Evolutionary conservation across 2,329 filamentous ascomycete genomes (phyloP).

Genomic region (Eurotiales sp.): DNA sequence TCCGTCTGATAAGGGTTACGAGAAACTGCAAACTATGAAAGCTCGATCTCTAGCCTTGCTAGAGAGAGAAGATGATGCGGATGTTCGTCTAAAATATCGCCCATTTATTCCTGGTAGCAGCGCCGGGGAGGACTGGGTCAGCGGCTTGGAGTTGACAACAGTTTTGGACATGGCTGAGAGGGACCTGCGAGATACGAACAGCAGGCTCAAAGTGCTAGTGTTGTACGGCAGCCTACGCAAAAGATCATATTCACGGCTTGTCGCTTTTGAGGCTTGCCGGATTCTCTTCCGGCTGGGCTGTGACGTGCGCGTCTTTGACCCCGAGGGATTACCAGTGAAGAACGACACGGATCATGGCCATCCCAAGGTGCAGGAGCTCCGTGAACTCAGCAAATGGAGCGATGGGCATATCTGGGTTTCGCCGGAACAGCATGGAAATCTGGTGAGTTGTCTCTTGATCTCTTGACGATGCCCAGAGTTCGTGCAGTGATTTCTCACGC

Average conservation of each 20-base stretch:
- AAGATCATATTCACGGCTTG: slow-evolving; percentile 58
- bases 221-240: slow-evolving; percentile 56
- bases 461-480: background rate
- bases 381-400: slow-evolving; percentile 59
- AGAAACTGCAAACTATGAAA: too few relatives aligned
- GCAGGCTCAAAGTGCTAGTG: slow-evolving; percentile 55
- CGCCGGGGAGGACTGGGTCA: slow-evolving; percentile 52
- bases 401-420: slow-evolving; percentile 65
- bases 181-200: slow-evolving; percentile 38
- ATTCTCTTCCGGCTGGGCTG: slow-evolving; percentile 63
- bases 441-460: slow-evolving; percentile 40
- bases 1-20: too few relatives aligned
- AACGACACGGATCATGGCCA: slow-evolving; percentile 58
- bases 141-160: slow-evolving; percentile 53
- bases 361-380: slow-evolving; percentile 60
- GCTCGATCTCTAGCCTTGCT: slow-evolving; percentile 45
- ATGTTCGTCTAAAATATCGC: slow-evolving; percentile 49
- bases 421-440: slow-evolving; percentile 64
- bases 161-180: slow-evolving; percentile 49
- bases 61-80: slow-evolving; percentile 44
- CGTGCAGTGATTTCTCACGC: slow-evolving; percentile 9
- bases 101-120: slow-evolving; percentile 52
- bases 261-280: slow-evolving; percentile 58
- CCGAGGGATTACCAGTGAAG: slow-evolving; percentile 57
- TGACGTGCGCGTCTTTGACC: slow-evolving; percentile 62